phyloP scores from a whole-genome alignment of 176 grass and related monocot species.

The Tillandsia fasciculata region DNA sequence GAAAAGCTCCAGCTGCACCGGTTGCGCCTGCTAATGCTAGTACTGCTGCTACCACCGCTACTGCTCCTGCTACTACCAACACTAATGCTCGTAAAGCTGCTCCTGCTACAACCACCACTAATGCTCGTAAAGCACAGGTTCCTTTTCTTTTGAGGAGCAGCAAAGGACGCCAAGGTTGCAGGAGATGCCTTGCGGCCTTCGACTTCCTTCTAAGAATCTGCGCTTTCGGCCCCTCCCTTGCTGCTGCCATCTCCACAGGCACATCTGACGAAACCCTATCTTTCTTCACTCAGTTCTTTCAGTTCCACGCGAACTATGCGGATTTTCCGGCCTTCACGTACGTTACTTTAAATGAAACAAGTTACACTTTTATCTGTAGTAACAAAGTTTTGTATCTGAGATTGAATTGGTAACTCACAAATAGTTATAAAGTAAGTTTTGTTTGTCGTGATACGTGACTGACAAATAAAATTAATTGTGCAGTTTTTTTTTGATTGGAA shows the following conservation, averaged over 20 bases:
- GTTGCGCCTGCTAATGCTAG: slow-evolving; percentile 13
- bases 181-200: slow-evolving; percentile 40
- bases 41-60: slow-evolving; percentile 1
- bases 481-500: slow-evolving; percentile 69
- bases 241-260: slow-evolving; percentile 56
- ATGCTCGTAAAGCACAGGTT: slow-evolving; percentile 4
- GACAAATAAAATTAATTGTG: not conserved
- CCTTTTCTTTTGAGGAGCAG: slow-evolving; percentile 30
- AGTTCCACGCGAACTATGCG: slow-evolving; percentile 67
- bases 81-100: slow-evolving; percentile 13
- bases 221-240: slow-evolving; percentile 50
- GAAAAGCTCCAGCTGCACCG: slow-evolving; percentile 23
- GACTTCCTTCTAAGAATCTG: slow-evolving; percentile 60
- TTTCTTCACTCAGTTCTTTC: slow-evolving; percentile 74
- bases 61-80: not conserved
- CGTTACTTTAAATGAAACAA: slow-evolving; percentile 3
- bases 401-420: not conserved
- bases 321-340: slow-evolving; percentile 72
- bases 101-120: not conserved
- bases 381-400: not conserved
- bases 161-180: slow-evolving; percentile 17
- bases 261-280: slow-evolving; percentile 56
- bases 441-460: not conserved
- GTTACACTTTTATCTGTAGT: not conserved
- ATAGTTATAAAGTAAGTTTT: not conserved